phyloP scores from a whole-genome alignment of 495 filamentous ascomycete species.

The Staphylotrichum tortipilum region DNA sequence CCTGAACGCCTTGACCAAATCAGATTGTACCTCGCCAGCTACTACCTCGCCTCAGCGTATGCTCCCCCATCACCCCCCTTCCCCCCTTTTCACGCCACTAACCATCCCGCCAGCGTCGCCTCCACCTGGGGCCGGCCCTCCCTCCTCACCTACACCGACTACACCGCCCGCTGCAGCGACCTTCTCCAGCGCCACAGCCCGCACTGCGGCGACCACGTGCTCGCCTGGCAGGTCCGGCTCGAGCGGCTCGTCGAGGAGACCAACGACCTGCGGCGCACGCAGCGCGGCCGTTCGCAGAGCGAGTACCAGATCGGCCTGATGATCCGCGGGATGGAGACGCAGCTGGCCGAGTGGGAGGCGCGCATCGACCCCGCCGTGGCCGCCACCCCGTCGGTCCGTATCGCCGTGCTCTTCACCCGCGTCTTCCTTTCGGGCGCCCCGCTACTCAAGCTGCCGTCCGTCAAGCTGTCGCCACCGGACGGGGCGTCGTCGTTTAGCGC shows the following conservation, averaged over 20 bases:
- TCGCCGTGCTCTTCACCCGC: conserved; percentile 24
- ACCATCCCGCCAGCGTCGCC: conserved; percentile 17
- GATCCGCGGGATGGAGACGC: conserved; percentile 34
- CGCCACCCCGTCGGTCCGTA: conserved; percentile 20
- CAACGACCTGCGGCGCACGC: conserved; percentile 21
- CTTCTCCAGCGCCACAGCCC: conserved; percentile 24
- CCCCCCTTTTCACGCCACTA: not conserved
- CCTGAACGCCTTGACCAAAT: conserved; percentile 27
- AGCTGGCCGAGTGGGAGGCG: conserved; percentile 31
- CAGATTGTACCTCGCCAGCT: conserved; percentile 32
- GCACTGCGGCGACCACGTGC: conserved; percentile 26
- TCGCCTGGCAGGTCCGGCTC: conserved; percentile 34
- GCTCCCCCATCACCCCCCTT: conserved; percentile 1
- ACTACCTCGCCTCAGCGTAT: conserved; percentile 31
- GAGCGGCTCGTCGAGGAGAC: conserved; percentile 33
- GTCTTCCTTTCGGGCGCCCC: conserved; percentile 31
- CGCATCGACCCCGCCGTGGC: conserved; percentile 24
- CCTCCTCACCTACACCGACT: conserved; percentile 22
- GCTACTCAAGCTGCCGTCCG: conserved; percentile 21
- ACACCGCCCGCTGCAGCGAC: conserved; percentile 29
- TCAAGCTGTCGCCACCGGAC: conserved; percentile 3
- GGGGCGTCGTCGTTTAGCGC: conserved; percentile 3
- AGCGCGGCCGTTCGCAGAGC: conserved; percentile 16
- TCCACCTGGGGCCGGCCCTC: conserved; percentile 26
- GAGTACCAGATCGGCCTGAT: conserved; percentile 33